Conservation (phyloP, 148 eudicot species). For the Agrostemma githago region DNA sequence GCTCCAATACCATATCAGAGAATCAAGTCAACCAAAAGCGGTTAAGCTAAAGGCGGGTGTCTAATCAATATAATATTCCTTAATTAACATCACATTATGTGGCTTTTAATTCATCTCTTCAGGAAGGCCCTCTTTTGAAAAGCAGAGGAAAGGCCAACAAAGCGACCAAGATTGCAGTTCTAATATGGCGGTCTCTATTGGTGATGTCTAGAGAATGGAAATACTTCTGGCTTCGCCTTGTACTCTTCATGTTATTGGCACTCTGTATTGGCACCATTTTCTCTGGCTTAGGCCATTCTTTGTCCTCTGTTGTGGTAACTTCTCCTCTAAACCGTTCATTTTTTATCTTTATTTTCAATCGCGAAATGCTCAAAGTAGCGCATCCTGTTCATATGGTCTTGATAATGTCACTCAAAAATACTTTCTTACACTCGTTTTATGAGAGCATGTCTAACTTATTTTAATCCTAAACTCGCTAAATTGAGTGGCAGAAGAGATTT, state of each 20-base stretch:
- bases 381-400: too few species aligned
- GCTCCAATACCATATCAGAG: too few species aligned
- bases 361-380: too few species aligned
- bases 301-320: constrained; percentile 95
- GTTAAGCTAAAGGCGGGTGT: not conserved
- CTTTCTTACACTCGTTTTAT: too few species aligned
- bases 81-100: not conserved
- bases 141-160: constrained; percentile 83
- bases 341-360: not conserved
- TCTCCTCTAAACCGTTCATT: not conserved
- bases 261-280: constrained; percentile 86
- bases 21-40: too few species aligned
- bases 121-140: constrained; percentile 88
- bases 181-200: constrained; percentile 91
- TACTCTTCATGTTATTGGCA: constrained; percentile 70
- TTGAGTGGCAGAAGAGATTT: too few species aligned
- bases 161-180: constrained; percentile 66
- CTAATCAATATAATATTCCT: too few species aligned
- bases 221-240: constrained; percentile 93
- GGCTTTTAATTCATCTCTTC: constrained; percentile 21
- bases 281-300: constrained; percentile 88
- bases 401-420: too few species aligned
- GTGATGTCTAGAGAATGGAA: constrained; percentile 99
- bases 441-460: too few species aligned
- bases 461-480: too few species aligned